Percentiles rank a stretch among this genome's conserved stretches.
Evolutionary conservation across 768 basidiomycete species (phyloP).

Genomic region (Tulasnella sp.): DNA sequence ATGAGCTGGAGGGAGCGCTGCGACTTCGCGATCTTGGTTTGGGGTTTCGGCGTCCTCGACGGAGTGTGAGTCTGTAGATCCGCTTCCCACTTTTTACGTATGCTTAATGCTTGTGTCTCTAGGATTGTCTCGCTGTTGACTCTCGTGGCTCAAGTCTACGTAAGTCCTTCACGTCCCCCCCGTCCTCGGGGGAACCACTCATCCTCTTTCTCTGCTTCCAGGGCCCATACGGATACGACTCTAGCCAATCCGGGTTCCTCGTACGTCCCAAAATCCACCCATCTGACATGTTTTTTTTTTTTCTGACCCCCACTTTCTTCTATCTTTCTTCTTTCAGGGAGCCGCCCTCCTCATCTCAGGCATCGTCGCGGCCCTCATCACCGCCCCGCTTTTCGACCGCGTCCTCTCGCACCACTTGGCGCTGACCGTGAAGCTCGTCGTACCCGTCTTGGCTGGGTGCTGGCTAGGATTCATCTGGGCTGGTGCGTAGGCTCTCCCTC

Average conservation of each 20-base stretch:
- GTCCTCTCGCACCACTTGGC: constrained; percentile 68
- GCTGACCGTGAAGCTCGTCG: constrained; percentile 42
- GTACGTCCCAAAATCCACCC: constrained; percentile 37
- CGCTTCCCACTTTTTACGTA: too few relatives aligned
- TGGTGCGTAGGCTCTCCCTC: constrained; percentile 38
- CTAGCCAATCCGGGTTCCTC: constrained; percentile 52
- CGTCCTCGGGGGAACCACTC: too few relatives aligned
- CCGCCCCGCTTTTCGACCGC: constrained; percentile 72
- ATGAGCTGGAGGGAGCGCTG: constrained; percentile 58
- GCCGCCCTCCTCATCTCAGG: constrained; percentile 32
- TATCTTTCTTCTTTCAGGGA: constrained; percentile 45
- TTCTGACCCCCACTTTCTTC: neutral
- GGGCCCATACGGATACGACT: constrained; percentile 67
- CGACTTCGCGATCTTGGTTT: constrained; percentile 51
- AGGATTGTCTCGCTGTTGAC: constrained; percentile 55
- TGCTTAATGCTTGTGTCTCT: neutral
- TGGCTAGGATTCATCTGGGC: constrained; percentile 75
- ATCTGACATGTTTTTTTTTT: neutral
- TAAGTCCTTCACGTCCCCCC: constrained; percentile 27
- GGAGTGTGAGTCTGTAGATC: constrained; percentile 41
- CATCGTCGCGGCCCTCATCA: constrained; percentile 51
- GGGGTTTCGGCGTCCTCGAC: constrained; percentile 54
- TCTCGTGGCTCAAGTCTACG: constrained; percentile 56
- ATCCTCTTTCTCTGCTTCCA: constrained; percentile 23
- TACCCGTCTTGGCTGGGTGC: constrained; percentile 45